Evolutionary conservation across 2,329 filamentous ascomycete genomes (phyloP).

Genomic region (Knufia petricola): DNA sequence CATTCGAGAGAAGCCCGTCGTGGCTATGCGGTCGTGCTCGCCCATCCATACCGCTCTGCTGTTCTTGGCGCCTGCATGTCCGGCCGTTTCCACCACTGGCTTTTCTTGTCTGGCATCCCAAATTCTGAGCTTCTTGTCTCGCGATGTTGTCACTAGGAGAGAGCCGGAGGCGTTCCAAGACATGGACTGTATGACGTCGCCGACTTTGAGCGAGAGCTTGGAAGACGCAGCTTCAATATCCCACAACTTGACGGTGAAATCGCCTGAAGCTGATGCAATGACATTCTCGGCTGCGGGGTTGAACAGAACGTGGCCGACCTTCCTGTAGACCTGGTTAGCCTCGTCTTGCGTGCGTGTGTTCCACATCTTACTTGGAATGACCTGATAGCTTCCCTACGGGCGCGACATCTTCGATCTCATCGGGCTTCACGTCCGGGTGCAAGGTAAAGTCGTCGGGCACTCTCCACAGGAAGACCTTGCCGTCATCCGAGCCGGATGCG

Average conservation of each 20-base stretch:
- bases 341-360: conserved; percentile 3
- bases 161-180: conserved; percentile 90
- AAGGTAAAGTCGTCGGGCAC: conserved; percentile 82
- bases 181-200: conserved; percentile 86
- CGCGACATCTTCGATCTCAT: conserved; percentile 70
- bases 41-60: conserved; percentile 95
- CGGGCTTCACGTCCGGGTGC: conserved; percentile 61
- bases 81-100: conserved; percentile 70
- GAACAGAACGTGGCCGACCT: conserved; percentile 96
- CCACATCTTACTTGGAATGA: conserved; percentile 61
- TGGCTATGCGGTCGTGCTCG: conserved; percentile 90
- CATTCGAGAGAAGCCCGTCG: conserved; percentile 96
- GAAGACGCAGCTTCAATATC: conserved; percentile 72
- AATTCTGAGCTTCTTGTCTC: conserved; percentile 95
- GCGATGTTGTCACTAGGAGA: conserved; percentile 80
- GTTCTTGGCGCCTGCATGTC: conserved; percentile 92
- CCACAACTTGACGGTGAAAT: conserved; percentile 93
- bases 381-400: conserved; percentile 75
- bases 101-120: conserved; percentile 96
- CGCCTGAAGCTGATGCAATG: conserved; percentile 87
- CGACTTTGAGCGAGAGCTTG: conserved; percentile 69
- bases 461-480: conserved; percentile 92
- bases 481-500: conserved; percentile 90
- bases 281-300: conserved; percentile 94
- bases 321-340: conserved; percentile 46